These are phyloP conservation scores for Apiotrichum laibachii DNA, from an alignment of 1,284 basidiomycete species.

Conservation along the genomic window DNA sequence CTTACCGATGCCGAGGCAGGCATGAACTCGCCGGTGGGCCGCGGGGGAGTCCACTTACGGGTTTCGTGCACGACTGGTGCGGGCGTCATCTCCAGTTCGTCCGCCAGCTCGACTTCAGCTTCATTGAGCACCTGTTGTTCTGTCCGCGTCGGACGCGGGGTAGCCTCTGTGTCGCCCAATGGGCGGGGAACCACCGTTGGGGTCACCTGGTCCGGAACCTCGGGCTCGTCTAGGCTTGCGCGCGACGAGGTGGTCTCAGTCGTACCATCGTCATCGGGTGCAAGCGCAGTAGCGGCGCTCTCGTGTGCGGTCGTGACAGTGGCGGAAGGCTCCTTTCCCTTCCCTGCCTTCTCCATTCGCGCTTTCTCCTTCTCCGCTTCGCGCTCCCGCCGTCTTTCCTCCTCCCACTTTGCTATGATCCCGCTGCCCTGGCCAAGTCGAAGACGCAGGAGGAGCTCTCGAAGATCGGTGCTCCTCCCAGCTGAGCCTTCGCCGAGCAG, in stretches of 20 bases:
- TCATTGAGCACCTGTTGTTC: background rate
- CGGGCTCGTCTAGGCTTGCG: too few species aligned
- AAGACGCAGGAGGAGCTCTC: slow-evolving; percentile 1
- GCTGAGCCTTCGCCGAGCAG: background rate
- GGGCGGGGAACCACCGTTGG: too few species aligned
- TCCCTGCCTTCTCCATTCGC: background rate
- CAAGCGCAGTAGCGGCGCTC: background rate
- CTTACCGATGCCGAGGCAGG: background rate
- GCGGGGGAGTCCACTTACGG: background rate
- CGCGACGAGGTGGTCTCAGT: too few species aligned
- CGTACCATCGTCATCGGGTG: background rate
- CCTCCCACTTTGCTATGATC: background rate
- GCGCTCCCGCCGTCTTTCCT: background rate
- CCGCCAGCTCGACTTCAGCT: background rate
- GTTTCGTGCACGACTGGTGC: background rate
- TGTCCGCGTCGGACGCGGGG: background rate
- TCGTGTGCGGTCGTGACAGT: background rate
- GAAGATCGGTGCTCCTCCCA: background rate
- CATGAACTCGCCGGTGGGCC: background rate
- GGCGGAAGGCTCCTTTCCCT: background rate
- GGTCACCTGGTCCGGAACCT: too few species aligned
- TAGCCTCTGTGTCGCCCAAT: too few species aligned
- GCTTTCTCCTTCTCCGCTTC: background rate
- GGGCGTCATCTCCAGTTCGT: background rate
- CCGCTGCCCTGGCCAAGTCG: background rate